Percentiles rank a stretch among this genome's conserved stretches.
Conservation (phyloP, 2,329 filamentous ascomycete species). For the Diaporthe sp. region DNA sequence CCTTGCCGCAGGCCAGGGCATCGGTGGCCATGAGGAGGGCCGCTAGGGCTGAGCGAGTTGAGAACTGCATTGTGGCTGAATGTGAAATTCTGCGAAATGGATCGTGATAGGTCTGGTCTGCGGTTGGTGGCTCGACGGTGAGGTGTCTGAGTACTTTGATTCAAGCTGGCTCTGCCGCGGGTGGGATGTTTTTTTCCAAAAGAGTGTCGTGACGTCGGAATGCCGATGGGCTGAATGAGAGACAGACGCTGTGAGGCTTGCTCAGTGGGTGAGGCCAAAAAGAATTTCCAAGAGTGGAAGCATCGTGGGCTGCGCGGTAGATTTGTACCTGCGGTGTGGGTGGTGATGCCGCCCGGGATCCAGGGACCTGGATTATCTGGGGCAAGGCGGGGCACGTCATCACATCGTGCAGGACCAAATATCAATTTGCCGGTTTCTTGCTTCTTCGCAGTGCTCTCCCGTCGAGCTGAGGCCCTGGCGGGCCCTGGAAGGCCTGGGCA, state of each 20-base stretch:
- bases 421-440: slow-evolving; percentile 17
- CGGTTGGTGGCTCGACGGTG: slow-evolving; percentile 8
- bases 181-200: slow-evolving; percentile 20
- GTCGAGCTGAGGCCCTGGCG: neutral
- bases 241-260: slow-evolving; percentile 37
- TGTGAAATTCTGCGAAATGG: slow-evolving; percentile 1
- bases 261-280: slow-evolving; percentile 31
- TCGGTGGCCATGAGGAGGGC: slow-evolving; percentile 38
- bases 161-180: slow-evolving; percentile 37
- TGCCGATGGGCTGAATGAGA: slow-evolving; percentile 35
- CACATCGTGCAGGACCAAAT: slow-evolving; percentile 21
- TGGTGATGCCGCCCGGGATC: slow-evolving; percentile 9
- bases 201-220: slow-evolving; percentile 36
- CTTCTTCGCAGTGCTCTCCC: slow-evolving; percentile 10
- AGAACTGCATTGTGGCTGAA: slow-evolving; percentile 37
- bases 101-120: slow-evolving; percentile 2
- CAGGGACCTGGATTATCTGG: slow-evolving; percentile 27
- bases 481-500: slow-evolving; percentile 1
- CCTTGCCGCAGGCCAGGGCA: slow-evolving; percentile 22
- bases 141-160: slow-evolving; percentile 1
- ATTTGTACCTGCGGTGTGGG: slow-evolving; percentile 28
- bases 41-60: slow-evolving; percentile 38
- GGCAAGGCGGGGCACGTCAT: slow-evolving; percentile 27
- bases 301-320: slow-evolving; percentile 19
- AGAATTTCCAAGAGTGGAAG: neutral